Evolutionary conservation across 306 rosid species (phyloP), one percentile per base, ranked within the genome.

Genomic region (Sechiopsis laciniata): DNA sequence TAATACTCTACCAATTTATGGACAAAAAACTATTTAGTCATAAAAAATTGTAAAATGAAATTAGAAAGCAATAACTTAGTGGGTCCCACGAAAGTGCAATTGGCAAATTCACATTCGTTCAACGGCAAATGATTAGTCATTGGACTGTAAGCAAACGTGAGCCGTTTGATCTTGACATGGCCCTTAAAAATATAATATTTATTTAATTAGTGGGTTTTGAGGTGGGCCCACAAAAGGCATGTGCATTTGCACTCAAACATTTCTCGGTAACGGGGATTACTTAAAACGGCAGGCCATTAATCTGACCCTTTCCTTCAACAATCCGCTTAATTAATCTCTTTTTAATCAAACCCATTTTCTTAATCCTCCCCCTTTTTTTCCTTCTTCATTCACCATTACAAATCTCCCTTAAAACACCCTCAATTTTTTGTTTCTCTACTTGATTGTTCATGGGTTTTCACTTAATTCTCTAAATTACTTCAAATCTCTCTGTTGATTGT

Each of bases 251-350:
- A 21, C 2, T 29, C 40, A 22, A 32, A 32, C 64, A 55, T 19
- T 55, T 16, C 17, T 45, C 13, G 37, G 37, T 32, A 32, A 32
- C 5, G 37, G 37, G 37, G 37, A 32, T 32, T 32, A 32, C 37
- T 32, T 50, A 5, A 11, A 50, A 45, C 19, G 37, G 72, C n/a
- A 68, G 20, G 73, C 14, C 26, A n/a, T 64, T 37, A 32, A 40
- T 66, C 72, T 67, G 55, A 67, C 72, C 53, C 22, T 62, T 62
- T 58, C 50, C 54, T 19, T 65, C 54, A 19, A 40, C 1, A 42
- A 10, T 65, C 54, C 16, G n/a, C n/a, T 11, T 69, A 8, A 60
- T 21, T 15, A 69, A 15, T 4, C 22, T 24, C 45, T 69, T 69
- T 69, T 13, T 21, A 26, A 21, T 51, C 42, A 22, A 0, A 50